Percentiles rank a stretch among this genome's conserved stretches.
phyloP scores from a whole-genome alignment of 2,329 filamentous ascomycete species.

The Alternaria arborescens region DNA sequence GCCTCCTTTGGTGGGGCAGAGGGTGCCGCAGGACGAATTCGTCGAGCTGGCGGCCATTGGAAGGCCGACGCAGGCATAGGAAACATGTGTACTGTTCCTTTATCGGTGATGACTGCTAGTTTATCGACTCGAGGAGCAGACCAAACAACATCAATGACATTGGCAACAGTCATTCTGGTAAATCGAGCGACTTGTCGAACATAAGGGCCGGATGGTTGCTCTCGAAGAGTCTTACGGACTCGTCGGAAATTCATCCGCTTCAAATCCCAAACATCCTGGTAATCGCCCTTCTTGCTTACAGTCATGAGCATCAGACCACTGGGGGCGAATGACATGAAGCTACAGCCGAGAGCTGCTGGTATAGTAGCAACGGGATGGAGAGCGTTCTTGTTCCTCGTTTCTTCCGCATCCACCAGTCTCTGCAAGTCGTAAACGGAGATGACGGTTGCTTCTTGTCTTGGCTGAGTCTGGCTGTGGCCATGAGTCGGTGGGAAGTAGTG shows the following conservation, averaged over 20 bases:
- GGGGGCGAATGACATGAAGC: slow-evolving; percentile 80
- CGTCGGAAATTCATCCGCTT: slow-evolving; percentile 64
- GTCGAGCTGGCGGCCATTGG: slow-evolving; percentile 80
- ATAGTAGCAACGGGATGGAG: slow-evolving; percentile 75
- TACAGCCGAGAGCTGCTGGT: slow-evolving; percentile 75
- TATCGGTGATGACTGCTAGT: slow-evolving; percentile 88
- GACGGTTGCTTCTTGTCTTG: slow-evolving; percentile 70
- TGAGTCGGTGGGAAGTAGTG: slow-evolving; percentile 79
- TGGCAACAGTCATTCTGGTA: slow-evolving; percentile 88
- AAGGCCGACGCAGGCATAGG: slow-evolving; percentile 85
- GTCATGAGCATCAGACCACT: slow-evolving; percentile 78
- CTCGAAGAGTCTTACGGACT: slow-evolving; percentile 41
- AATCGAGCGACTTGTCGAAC: slow-evolving; percentile 90
- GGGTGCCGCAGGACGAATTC: slow-evolving; percentile 42
- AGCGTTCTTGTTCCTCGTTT: slow-evolving; percentile 59
- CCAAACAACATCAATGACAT: slow-evolving; percentile 91
- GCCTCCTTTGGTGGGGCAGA: slow-evolving; percentile 44
- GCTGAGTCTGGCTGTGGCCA: slow-evolving; percentile 64
- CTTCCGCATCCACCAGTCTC: slow-evolving; percentile 59
- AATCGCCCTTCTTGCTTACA: slow-evolving; percentile 83
- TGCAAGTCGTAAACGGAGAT: slow-evolving; percentile 79
- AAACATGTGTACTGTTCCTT: slow-evolving; percentile 93
- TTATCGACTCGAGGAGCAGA: slow-evolving; percentile 81
- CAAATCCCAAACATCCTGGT: slow-evolving; percentile 83
- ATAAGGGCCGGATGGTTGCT: slow-evolving; percentile 50